Evolutionary conservation across 208 protist genomes (phyloP).

Genomic region (Crithidia brevicula): DNA sequence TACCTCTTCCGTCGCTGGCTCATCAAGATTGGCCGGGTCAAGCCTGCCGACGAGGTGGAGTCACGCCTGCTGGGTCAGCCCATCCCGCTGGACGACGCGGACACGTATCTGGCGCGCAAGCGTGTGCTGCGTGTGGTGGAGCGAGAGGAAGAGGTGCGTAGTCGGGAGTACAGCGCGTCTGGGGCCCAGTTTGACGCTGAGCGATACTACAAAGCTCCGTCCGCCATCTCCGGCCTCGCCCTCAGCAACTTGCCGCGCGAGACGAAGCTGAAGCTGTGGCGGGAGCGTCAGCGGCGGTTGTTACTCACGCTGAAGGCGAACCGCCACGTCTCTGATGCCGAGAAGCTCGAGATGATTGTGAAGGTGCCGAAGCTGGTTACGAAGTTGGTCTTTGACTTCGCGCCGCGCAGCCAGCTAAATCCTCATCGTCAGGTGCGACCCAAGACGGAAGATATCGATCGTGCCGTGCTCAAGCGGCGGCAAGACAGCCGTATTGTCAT

Average conservation of each 20-base stretch:
- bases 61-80: slow-evolving; percentile 48
- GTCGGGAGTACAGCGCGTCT: slow-evolving; percentile 24
- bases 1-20: slow-evolving; percentile 75
- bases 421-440: slow-evolving; percentile 67
- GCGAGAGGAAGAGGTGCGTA: slow-evolving; percentile 26
- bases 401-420: slow-evolving; percentile 77
- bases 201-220: slow-evolving; percentile 43
- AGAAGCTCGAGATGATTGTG: slow-evolving; percentile 62
- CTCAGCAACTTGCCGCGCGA: slow-evolving; percentile 60
- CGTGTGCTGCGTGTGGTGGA: slow-evolving; percentile 27
- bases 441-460: slow-evolving; percentile 74
- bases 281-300: slow-evolving; percentile 53
- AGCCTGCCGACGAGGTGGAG: slow-evolving; percentile 48
- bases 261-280: slow-evolving; percentile 71
- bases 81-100: slow-evolving; percentile 60
- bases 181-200: slow-evolving; percentile 32
- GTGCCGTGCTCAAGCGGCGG: slow-evolving; percentile 47
- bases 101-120: slow-evolving; percentile 38
- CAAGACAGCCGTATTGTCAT: slow-evolving; percentile 73
- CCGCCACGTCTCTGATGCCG: slow-evolving; percentile 58
- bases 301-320: slow-evolving; percentile 36
- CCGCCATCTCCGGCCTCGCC: slow-evolving; percentile 53
- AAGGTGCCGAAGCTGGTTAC: slow-evolving; percentile 65
- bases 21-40: slow-evolving; percentile 26
- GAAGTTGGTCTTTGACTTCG: slow-evolving; percentile 41